Conservation (phyloP, 2,329 filamentous ascomycete genomes). For the Cercospora nicotianae region DNA sequence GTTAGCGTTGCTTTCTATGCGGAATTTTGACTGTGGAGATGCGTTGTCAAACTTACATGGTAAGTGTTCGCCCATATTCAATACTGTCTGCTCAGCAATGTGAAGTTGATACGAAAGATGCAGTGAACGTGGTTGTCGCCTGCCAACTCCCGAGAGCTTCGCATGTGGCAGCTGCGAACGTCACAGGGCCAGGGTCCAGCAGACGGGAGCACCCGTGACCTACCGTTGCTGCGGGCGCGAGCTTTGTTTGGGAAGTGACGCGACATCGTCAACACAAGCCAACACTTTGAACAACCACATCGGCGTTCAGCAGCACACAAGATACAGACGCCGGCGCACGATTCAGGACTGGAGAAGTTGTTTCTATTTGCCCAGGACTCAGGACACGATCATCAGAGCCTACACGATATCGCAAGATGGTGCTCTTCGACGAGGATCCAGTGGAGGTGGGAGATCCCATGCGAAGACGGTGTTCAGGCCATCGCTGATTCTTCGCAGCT, state of each 20-base stretch:
- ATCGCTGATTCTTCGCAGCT: conserved; percentile 47
- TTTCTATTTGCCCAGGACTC: neutral
- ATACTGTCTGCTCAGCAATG: neutral
- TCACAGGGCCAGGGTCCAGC: conserved; percentile 10
- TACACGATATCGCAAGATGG: conserved; percentile 49
- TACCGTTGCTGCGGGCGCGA: conserved; percentile 11
- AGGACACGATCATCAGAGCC: neutral
- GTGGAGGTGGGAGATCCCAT: conserved; percentile 62
- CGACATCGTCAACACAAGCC: conserved; percentile 16
- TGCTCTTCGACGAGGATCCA: conserved; percentile 94
- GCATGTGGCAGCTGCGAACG: conserved; percentile 16
- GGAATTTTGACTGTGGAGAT: neutral
- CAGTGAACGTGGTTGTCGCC: conserved; percentile 12
- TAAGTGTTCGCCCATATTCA: conserved; percentile 43
- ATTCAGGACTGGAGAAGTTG: neutral
- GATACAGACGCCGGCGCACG: neutral
- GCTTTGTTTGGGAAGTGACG: conserved; percentile 17
- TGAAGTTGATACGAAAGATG: neutral
- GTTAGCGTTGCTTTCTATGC: conserved; percentile 29
- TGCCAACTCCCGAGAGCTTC: conserved; percentile 14
- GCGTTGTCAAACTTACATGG: conserved; percentile 45
- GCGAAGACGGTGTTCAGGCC: conserved; percentile 12
- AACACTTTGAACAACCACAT: neutral
- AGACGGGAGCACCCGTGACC: neutral
- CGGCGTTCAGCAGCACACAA: neutral